Percentiles rank a stretch among this genome's conserved stretches.
phyloP scores from a whole-genome alignment of 352 stramenopile genomes.

The Globisporangium splendens region DNA sequence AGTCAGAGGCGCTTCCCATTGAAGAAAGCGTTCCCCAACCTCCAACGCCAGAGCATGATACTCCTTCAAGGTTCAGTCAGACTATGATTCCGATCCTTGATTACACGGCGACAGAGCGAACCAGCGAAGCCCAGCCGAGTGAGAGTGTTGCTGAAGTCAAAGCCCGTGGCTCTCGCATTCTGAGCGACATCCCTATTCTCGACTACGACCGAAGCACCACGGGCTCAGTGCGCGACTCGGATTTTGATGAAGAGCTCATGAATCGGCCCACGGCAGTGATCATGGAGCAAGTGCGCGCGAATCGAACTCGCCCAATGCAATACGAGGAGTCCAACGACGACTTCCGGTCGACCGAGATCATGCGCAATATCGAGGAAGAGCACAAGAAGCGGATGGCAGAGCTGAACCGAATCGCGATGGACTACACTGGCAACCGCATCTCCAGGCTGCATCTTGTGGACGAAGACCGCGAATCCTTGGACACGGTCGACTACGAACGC shows the following conservation, averaged over 20 bases:
- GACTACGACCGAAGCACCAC: conserved; percentile 9
- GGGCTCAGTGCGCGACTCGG: conserved; percentile 21
- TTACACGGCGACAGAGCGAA: conserved; percentile 1
- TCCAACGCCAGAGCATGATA: not conserved
- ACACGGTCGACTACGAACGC: conserved; percentile 37
- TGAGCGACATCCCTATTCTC: conserved; percentile 14
- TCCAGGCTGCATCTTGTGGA: conserved; percentile 37
- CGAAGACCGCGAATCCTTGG: conserved; percentile 33
- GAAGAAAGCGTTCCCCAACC: too few species aligned
- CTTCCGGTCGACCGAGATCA: conserved; percentile 37
- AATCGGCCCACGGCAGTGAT: conserved; percentile 36
- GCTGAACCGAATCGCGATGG: conserved; percentile 43
- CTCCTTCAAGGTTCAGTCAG: conserved; percentile 11
- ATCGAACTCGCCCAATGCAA: conserved; percentile 21
- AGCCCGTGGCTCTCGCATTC: conserved; percentile 15
- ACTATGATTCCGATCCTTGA: conserved; percentile 17
- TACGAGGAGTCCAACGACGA: conserved; percentile 26
- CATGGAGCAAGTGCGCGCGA: conserved; percentile 34
- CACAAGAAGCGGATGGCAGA: conserved; percentile 63
- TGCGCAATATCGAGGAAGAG: conserved; percentile 45
- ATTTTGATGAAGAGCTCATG: conserved; percentile 46
- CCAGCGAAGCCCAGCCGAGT: conserved; percentile 6
- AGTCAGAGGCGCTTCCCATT: too few species aligned
- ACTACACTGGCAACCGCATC: conserved; percentile 39
- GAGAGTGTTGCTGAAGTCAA: conserved; percentile 2